A percentile compares a stretch with the other conserved stretches of the same genome.
phyloP scores from a whole-genome alignment of 768 basidiomycete species.

The Rossbeevera mucosa region DNA sequence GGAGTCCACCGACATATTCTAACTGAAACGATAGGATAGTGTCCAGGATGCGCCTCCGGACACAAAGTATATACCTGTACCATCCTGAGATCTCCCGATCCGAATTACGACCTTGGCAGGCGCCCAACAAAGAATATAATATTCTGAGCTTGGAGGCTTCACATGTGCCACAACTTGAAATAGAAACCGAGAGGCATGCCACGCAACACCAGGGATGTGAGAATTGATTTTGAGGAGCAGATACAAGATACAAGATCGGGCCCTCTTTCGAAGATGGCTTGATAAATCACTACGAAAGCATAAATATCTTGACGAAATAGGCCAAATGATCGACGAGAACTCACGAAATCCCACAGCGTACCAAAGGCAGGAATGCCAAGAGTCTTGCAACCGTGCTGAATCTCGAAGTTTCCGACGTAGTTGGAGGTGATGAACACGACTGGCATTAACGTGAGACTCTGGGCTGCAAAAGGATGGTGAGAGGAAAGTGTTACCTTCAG shows the following conservation, averaged over 20 bases:
- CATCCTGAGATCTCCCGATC: slow-evolving; percentile 2
- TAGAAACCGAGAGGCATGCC: not conserved
- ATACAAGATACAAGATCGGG: not conserved
- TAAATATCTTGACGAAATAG: slow-evolving; percentile 3
- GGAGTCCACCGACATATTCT: slow-evolving; percentile 8
- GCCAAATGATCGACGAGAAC: slow-evolving; percentile 9
- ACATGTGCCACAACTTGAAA: slow-evolving; percentile 8
- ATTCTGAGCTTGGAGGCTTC: not conserved
- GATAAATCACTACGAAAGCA: slow-evolving; percentile 19
- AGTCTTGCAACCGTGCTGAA: slow-evolving; percentile 74
- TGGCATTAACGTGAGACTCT: slow-evolving; percentile 15
- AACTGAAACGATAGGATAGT: slow-evolving; percentile 2
- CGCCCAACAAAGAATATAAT: slow-evolving; percentile 1
- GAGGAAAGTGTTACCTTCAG: slow-evolving; percentile 47
- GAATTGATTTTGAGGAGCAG: not conserved
- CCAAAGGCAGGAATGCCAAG: slow-evolving; percentile 65
- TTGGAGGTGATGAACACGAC: slow-evolving; percentile 87
- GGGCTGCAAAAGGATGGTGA: not conserved
- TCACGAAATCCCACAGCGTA: slow-evolving; percentile 67
- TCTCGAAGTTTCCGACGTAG: slow-evolving; percentile 70
- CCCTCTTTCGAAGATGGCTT: not conserved
- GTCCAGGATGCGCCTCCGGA: slow-evolving; percentile 3
- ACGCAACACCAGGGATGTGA: slow-evolving; percentile 4
- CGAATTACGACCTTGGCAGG: not conserved
- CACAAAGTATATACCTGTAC: slow-evolving; percentile 1